These are phyloP conservation scores for Fusarium tuaranense DNA, from an alignment of 2,329 filamentous ascomycete genomes.

Conservation along the genomic window DNA sequence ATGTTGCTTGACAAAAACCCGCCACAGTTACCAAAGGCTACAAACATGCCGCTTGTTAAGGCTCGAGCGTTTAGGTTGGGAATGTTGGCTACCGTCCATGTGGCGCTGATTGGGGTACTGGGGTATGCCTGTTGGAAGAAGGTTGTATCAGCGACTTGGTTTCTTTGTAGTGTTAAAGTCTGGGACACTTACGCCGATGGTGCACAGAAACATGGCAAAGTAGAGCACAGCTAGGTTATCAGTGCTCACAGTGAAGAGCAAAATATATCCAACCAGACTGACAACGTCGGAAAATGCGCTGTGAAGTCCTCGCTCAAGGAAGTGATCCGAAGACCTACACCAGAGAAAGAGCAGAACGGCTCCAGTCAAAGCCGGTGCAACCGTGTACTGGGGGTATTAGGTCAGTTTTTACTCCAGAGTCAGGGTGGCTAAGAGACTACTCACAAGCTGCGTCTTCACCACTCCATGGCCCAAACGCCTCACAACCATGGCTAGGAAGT, in stretches of 20 bases:
- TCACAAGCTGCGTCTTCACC: not conserved
- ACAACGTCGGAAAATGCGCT: not conserved
- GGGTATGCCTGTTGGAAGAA: not conserved
- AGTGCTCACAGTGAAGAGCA: not conserved
- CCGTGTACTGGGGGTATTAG: not conserved
- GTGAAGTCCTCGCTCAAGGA: not conserved
- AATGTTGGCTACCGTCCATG: not conserved
- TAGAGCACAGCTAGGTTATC: not conserved
- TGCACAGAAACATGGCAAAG: not conserved
- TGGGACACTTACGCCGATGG: not conserved
- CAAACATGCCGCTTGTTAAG: not conserved
- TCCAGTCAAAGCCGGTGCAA: not conserved
- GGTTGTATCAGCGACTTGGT: not conserved
- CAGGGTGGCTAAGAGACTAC: not conserved
- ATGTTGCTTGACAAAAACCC: not conserved
- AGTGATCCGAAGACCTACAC: not conserved
- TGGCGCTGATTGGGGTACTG: not conserved
- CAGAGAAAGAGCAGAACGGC: not conserved
- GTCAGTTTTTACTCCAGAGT: not conserved
- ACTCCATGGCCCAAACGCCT: not conserved
- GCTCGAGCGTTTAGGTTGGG: not conserved
- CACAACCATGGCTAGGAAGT: not conserved
- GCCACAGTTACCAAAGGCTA: not conserved
- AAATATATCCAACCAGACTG: not conserved
- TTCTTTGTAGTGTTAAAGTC: not conserved